Evolutionary conservation across 2,329 filamentous ascomycete species (phyloP).

Genomic region (Aspergillus luchuensis): DNA sequence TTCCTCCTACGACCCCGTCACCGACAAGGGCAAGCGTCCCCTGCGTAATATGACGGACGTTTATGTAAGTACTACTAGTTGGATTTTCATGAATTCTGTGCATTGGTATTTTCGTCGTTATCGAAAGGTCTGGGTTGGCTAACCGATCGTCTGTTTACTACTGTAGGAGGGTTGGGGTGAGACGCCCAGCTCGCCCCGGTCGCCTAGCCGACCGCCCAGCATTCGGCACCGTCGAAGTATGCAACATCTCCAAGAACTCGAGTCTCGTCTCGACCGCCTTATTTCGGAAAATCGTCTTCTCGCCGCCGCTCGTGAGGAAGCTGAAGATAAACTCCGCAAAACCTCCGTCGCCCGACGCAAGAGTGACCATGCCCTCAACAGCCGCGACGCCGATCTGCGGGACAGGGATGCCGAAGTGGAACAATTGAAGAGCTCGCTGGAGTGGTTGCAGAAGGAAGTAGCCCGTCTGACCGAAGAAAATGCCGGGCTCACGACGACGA

Average conservation of each 20-base stretch:
- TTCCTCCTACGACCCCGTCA: slow-evolving; percentile 70
- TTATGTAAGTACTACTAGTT: slow-evolving; percentile 68
- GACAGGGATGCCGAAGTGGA: slow-evolving; percentile 88
- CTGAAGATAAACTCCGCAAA: slow-evolving; percentile 66
- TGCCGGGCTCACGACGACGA: slow-evolving; percentile 74
- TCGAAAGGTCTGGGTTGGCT: not conserved
- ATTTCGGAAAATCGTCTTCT: slow-evolving; percentile 81
- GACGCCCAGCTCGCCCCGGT: slow-evolving; percentile 79
- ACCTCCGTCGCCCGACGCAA: slow-evolving; percentile 57
- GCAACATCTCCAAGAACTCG: slow-evolving; percentile 87
- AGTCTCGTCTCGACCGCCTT: slow-evolving; percentile 80
- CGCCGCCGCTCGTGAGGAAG: slow-evolving; percentile 68
- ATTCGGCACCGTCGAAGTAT: slow-evolving; percentile 97
- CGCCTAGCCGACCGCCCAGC: slow-evolving; percentile 90
- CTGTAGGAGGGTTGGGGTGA: slow-evolving; percentile 88
- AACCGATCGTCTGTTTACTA: slow-evolving; percentile 24
- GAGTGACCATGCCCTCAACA: slow-evolving; percentile 60
- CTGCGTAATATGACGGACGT: slow-evolving; percentile 87
- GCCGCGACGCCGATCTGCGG: slow-evolving; percentile 69
- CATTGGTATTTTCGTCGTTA: not conserved
- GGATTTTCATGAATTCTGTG: too few relatives aligned
- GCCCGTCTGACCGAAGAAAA: slow-evolving; percentile 80
- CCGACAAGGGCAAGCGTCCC: slow-evolving; percentile 84
- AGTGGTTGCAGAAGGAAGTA: slow-evolving; percentile 80
- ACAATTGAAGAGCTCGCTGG: slow-evolving; percentile 73